A percentile compares a stretch with the other conserved stretches of the same genome.
Conservation (phyloP, 129 eudicot genomes). For the Flaveria linearis region DNA sequence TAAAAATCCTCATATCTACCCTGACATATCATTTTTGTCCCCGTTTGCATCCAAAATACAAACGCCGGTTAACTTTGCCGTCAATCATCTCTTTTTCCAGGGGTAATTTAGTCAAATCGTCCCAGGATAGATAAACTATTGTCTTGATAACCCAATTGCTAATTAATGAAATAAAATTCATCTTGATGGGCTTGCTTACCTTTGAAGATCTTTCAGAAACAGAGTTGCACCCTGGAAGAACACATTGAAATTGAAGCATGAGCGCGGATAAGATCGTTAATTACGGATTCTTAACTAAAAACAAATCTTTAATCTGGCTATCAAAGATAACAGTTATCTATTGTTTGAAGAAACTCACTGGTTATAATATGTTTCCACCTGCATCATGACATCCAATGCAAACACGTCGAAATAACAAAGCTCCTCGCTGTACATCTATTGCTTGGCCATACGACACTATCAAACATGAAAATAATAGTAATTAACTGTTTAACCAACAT, state of each 20-base stretch:
- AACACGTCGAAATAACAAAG: constrained; percentile 59
- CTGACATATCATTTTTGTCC: too few species aligned
- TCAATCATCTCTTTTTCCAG: too few species aligned
- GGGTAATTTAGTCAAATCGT: too few species aligned
- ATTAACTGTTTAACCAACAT: too few species aligned
- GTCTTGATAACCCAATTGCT: too few species aligned
- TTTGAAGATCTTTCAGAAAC: constrained; percentile 74
- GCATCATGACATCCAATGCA: constrained; percentile 99
- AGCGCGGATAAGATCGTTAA: background rate
- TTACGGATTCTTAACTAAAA: background rate
- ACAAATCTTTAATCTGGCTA: background rate
- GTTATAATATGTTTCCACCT: constrained; percentile 94
- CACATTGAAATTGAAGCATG: background rate
- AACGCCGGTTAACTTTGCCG: too few species aligned
- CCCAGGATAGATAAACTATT: too few species aligned
- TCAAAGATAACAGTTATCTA: background rate
- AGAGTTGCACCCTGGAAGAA: constrained; percentile 81
- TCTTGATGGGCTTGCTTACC: constrained; percentile 41
- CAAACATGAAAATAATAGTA: constrained; percentile 7
- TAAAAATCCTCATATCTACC: too few species aligned
- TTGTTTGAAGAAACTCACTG: constrained; percentile 50
- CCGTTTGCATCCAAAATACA: too few species aligned
- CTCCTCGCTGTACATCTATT: constrained; percentile 63
- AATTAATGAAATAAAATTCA: constrained; percentile 2
- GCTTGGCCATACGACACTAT: constrained; percentile 53